Conservation (phyloP, 1,284 basidiomycete genomes). For the Rhodotorula sp. region DNA sequence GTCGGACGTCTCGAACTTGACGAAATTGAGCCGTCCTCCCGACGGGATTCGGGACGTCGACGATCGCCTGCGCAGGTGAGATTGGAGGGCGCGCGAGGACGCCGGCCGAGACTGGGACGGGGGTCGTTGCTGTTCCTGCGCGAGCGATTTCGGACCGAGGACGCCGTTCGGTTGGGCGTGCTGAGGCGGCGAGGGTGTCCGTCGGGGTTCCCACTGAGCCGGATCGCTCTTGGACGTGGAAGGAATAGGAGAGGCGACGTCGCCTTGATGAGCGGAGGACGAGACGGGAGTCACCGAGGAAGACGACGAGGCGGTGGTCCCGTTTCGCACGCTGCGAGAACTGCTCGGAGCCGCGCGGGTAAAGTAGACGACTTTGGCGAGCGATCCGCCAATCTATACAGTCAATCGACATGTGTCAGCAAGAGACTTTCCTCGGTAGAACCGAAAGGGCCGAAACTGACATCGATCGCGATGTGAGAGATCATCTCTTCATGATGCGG, state of each 20-base stretch:
- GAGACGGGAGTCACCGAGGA: constrained; percentile 10
- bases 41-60: constrained; percentile 60
- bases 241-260: neutral
- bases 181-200: constrained; percentile 37
- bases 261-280: constrained; percentile 7
- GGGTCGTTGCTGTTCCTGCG: constrained; percentile 17
- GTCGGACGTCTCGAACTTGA: constrained; percentile 91
- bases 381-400: constrained; percentile 84
- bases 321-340: constrained; percentile 5
- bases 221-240: constrained; percentile 22
- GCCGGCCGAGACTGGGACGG: constrained; percentile 31
- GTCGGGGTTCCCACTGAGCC: neutral
- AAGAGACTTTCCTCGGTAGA: neutral
- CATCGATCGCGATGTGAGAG: constrained; percentile 94
- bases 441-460: constrained; percentile 54
- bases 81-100: constrained; percentile 36
- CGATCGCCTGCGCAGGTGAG: constrained; percentile 34
- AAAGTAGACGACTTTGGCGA: constrained; percentile 99
- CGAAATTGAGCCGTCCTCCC: constrained; percentile 96
- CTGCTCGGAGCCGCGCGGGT: constrained; percentile 58
- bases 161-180: constrained; percentile 44
- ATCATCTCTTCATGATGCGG: constrained; percentile 89
- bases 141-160: constrained; percentile 43
- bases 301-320: constrained; percentile 14
- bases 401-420: neutral